Evolutionary conservation across 192 early-diverging fungal genomes (phyloP), one percentile per base, ranked within the genome.

Genomic region (Linnemannia zychae): DNA sequence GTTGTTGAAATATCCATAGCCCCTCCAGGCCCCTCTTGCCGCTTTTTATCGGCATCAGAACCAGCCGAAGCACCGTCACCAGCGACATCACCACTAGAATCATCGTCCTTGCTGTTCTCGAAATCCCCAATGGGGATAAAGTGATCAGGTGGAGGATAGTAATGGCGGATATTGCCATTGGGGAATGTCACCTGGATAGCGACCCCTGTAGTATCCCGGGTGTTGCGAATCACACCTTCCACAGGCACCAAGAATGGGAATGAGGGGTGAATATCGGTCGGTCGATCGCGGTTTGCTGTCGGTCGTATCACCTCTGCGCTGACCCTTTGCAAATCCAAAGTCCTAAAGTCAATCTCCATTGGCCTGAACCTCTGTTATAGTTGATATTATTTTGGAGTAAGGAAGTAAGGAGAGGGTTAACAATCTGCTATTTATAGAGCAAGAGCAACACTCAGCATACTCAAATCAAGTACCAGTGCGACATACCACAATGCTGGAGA

Each of bases 241-340:
- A 88, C 78, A 17, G 69, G 36, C 3, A 88, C 46, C n/a, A 81
- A 52, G 28, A 88, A 85, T 15, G 87, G 87, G 65, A 88, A 84
- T 5, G 72, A 71, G 0, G 79, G 83, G 22, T 85, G 83, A 5
- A 85, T 53, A 44, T 85, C 83, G n/a, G 71, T 16, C 12, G 83
- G 83, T 1, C 47, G 72, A 16, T 85, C 83, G 18, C 77, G 77
- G 46, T 85, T 85, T 9, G 34, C 37, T 9, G 50, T 48, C 0
- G 83, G 83, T 33, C 74, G 74, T 0, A 33, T 78, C 11, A 85
- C 50, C 18, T 79, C 53, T 9, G 83, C 83, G 9, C 44, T 75
- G 36, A 85, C 73, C 50, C 83, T 68, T 40, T 79, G 67, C 15
- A 85, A 67, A 9, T 34, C 18, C 13, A 85, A 37, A 20, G 47